Evolutionary conservation across 2,329 filamentous ascomycete genomes (phyloP).

Genomic region (Colletotrichum tropicale): DNA sequence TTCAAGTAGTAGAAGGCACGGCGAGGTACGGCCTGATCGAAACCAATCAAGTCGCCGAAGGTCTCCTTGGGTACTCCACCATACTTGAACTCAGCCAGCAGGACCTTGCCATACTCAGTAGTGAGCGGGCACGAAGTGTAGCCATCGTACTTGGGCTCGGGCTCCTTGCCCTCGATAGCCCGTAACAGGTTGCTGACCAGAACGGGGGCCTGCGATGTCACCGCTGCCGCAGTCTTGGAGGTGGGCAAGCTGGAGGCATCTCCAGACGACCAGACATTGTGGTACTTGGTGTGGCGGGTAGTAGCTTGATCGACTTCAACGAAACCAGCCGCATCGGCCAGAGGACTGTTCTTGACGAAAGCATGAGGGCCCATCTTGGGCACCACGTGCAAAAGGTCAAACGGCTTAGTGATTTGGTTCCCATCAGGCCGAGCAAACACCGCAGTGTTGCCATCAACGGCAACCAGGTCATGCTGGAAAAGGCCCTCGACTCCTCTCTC

Average conservation of each 20-base stretch:
- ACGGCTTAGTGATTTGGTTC: constrained; percentile 47
- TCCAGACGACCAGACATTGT: constrained; percentile 63
- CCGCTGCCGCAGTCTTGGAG: constrained; percentile 59
- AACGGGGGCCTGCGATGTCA: constrained; percentile 56
- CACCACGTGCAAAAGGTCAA: constrained; percentile 61
- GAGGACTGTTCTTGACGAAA: constrained; percentile 56
- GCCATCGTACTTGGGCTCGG: constrained; percentile 52
- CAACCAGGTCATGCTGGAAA: constrained; percentile 61
- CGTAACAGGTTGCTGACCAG: constrained; percentile 53
- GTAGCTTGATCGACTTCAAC: constrained; percentile 62
- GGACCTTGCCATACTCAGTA: constrained; percentile 65
- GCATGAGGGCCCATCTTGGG: constrained; percentile 64
- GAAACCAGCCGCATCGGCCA: constrained; percentile 60
- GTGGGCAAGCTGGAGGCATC: constrained; percentile 65
- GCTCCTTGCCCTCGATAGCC: constrained; percentile 47
- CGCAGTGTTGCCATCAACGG: constrained; percentile 57
- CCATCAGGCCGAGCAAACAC: constrained; percentile 51
- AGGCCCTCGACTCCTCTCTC: constrained; percentile 62
- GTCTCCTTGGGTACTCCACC: constrained; percentile 68
- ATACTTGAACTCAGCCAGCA: constrained; percentile 71
- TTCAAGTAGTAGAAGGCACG: constrained; percentile 66
- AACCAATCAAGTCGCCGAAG: constrained; percentile 56
- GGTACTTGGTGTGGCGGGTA: constrained; percentile 55
- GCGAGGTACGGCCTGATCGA: constrained; percentile 62
- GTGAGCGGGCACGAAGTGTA: constrained; percentile 61